Conservation (phyloP, 2,329 filamentous ascomycete genomes). For the Tolypocladium cylindrosporum region DNA sequence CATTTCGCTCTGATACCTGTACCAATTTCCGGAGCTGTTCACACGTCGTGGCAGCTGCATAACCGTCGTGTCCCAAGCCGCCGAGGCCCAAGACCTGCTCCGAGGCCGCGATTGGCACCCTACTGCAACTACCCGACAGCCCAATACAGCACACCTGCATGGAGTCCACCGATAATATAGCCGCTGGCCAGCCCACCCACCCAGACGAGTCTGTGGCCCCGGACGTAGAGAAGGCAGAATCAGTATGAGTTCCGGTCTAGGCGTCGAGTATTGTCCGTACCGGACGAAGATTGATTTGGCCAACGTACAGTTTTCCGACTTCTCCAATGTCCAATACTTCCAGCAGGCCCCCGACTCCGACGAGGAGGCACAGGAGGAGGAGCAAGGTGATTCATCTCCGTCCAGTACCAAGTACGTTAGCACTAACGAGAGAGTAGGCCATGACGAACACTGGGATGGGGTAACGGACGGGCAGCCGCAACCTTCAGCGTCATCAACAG, state of each 20-base stretch:
- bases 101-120: slow-evolving; percentile 4
- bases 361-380: slow-evolving; percentile 17
- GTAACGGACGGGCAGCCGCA: slow-evolving; percentile 2
- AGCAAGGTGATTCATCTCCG: slow-evolving; percentile 6
- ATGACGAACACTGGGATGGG: not conserved
- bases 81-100: slow-evolving; percentile 8
- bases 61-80: slow-evolving; percentile 3
- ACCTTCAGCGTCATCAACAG: not conserved
- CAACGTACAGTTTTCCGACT: slow-evolving; percentile 31
- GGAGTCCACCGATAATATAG: slow-evolving; percentile 21
- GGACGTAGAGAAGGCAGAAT: slow-evolving; percentile 16
- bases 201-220: slow-evolving; percentile 9
- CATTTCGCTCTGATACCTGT: not conserved
- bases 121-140: slow-evolving; percentile 22
- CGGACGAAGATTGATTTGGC: slow-evolving; percentile 27
- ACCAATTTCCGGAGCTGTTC: not conserved
- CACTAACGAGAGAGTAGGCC: not conserved
- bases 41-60: slow-evolving; percentile 6
- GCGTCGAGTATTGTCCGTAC: slow-evolving; percentile 27
- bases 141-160: slow-evolving; percentile 22
- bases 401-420: not conserved
- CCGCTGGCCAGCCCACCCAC: slow-evolving; percentile 17
- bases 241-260: slow-evolving; percentile 32
- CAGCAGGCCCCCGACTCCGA: slow-evolving; percentile 28
- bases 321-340: slow-evolving; percentile 31